Evolutionary conservation across 345 rosid species (phyloP).

Genomic region (Citrus mangshanensis): DNA sequence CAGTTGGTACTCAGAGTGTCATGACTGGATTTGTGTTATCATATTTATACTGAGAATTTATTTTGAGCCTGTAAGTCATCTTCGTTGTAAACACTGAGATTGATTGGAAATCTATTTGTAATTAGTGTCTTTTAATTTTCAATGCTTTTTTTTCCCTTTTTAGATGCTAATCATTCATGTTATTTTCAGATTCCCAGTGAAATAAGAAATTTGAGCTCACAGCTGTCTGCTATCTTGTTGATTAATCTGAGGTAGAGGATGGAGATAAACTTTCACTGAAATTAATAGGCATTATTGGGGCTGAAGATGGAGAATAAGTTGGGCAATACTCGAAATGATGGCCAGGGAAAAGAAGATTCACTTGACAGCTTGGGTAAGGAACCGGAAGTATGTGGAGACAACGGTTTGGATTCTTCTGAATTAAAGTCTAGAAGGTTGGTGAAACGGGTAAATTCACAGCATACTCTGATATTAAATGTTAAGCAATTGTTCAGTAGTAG

Average conservation of each 20-base stretch:
- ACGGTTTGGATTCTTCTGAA: slow-evolving; percentile 21
- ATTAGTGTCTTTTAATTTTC: slow-evolving; percentile 6
- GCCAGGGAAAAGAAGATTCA: slow-evolving; percentile 43
- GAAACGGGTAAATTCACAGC: slow-evolving; percentile 41
- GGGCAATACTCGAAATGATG: slow-evolving; percentile 35
- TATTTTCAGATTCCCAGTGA: slow-evolving; percentile 30
- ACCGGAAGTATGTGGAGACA: slow-evolving; percentile 19
- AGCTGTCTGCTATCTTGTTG: background rate
- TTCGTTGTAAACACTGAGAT: background rate
- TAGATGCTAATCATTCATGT: slow-evolving; percentile 19
- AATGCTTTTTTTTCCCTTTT: background rate
- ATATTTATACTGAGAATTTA: background rate
- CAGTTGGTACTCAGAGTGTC: background rate
- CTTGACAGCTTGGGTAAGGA: slow-evolving; percentile 18
- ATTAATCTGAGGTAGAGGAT: slow-evolving; percentile 22
- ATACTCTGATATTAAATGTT: slow-evolving; percentile 37
- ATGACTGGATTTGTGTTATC: background rate
- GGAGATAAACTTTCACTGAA: slow-evolving; percentile 16
- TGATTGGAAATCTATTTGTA: slow-evolving; percentile 6
- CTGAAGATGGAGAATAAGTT: slow-evolving; percentile 48
- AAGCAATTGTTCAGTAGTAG: slow-evolving; percentile 50
- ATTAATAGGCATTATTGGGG: slow-evolving; percentile 11
- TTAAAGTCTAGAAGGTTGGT: slow-evolving; percentile 29
- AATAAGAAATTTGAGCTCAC: background rate
- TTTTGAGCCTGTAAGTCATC: background rate